These are phyloP conservation scores for Botrytis tulipae DNA, from an alignment of 2,329 filamentous ascomycete genomes.

Conservation along the genomic window DNA sequence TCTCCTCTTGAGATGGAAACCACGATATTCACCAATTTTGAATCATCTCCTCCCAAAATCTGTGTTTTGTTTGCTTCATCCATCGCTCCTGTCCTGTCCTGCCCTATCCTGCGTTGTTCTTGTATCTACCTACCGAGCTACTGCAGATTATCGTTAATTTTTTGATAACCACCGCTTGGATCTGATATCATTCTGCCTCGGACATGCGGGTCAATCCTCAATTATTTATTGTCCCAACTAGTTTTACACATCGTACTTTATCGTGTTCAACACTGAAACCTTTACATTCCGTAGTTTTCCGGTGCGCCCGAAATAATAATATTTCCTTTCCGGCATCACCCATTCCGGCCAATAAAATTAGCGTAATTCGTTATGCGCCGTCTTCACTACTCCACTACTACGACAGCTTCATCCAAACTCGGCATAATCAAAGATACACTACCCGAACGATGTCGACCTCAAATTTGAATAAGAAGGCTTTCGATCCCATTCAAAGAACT, in stretches of 20 bases:
- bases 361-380: constrained; percentile 15
- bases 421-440: constrained; percentile 15
- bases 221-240: neutral
- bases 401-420: constrained; percentile 14
- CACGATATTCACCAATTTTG: neutral
- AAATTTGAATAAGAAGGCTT: constrained; percentile 21
- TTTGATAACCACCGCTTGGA: neutral
- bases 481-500: constrained; percentile 33
- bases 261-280: constrained; percentile 10
- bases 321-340: constrained; percentile 17
- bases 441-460: constrained; percentile 18
- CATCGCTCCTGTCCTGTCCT: neutral
- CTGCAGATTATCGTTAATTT: constrained; percentile 3
- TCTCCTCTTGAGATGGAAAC: neutral
- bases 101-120: neutral
- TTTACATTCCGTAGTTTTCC: constrained; percentile 18
- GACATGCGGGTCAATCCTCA: constrained; percentile 3
- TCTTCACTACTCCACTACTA: constrained; percentile 20
- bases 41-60: neutral
- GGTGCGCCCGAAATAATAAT: constrained; percentile 15
- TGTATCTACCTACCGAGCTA: neutral
- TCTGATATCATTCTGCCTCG: constrained; percentile 7
- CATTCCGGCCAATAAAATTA: constrained; percentile 22
- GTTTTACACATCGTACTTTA: neutral
- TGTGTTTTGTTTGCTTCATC: neutral